phyloP scores from a whole-genome alignment of 2,329 filamentous ascomycete genomes.

The Aplosporella prunicola region DNA sequence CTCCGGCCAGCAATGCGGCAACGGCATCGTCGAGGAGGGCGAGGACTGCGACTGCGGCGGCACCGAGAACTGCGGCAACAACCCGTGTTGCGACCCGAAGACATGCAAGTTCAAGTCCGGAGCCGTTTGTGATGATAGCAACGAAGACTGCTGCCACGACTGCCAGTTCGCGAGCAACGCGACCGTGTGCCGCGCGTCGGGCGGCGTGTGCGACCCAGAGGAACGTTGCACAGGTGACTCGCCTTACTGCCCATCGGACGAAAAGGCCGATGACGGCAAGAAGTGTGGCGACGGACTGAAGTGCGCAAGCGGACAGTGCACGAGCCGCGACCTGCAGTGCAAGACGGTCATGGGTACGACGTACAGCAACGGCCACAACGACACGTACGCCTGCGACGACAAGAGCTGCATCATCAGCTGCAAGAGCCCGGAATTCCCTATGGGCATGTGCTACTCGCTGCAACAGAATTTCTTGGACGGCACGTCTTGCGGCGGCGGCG shows the following conservation, averaged over 20 bases:
- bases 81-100: constrained; percentile 71
- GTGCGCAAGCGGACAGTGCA: constrained; percentile 92
- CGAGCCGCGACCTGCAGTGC: constrained; percentile 83
- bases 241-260: constrained; percentile 65
- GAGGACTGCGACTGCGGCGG: constrained; percentile 97
- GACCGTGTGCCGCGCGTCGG: constrained; percentile 71
- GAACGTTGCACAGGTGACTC: constrained; percentile 70
- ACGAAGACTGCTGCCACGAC: constrained; percentile 71
- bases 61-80: constrained; percentile 56
- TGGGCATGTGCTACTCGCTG: constrained; percentile 60
- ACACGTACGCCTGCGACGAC: constrained; percentile 66
- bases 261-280: constrained; percentile 58
- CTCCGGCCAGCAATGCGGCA: constrained; percentile 78
- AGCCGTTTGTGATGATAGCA: constrained; percentile 73
- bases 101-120: constrained; percentile 76
- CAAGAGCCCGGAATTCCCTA: constrained; percentile 56
- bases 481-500: constrained; percentile 72
- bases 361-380: constrained; percentile 56
- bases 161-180: constrained; percentile 59
- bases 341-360: constrained; percentile 65
- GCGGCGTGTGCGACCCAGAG: constrained; percentile 72
- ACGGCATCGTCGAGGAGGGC: constrained; percentile 88
- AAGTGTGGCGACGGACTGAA: constrained; percentile 62
- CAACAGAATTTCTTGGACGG: constrained; percentile 93
- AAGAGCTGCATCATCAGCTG: constrained; percentile 67